phyloP scores from a whole-genome alignment of 2,329 filamentous ascomycete species.

The Chaetomium sp. region DNA sequence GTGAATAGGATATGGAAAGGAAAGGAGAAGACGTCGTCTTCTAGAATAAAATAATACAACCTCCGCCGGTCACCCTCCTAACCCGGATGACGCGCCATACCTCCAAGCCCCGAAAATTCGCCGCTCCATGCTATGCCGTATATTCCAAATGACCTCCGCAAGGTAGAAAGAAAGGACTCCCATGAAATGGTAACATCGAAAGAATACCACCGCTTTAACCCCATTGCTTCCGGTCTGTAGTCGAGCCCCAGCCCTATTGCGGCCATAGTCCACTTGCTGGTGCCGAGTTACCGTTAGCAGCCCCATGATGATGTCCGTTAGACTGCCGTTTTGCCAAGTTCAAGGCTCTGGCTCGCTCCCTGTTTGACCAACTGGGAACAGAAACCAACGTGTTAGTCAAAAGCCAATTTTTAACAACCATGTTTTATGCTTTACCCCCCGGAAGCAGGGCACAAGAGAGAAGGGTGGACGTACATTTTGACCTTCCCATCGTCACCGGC shows the following conservation, averaged over 20 bases:
- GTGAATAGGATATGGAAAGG: background rate
- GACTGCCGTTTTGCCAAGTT: conserved; percentile 14
- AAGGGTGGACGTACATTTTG: conserved; percentile 61
- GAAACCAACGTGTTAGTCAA: too few species aligned
- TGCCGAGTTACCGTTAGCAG: conserved; percentile 5
- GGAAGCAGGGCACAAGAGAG: too few species aligned
- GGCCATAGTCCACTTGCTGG: conserved; percentile 1
- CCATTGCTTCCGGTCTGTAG: background rate
- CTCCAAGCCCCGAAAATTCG: conserved; percentile 14
- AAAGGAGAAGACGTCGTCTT: background rate
- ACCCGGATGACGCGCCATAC: background rate
- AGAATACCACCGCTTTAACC: background rate
- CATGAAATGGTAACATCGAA: background rate
- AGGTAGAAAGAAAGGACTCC: background rate
- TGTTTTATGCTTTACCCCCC: too few species aligned
- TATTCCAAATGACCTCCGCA: conserved; percentile 7
- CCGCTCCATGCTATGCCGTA: conserved; percentile 15
- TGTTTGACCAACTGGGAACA: conserved; percentile 28
- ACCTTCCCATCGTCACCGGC: conserved; percentile 83
- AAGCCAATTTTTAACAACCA: too few species aligned
- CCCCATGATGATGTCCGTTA: conserved; percentile 5
- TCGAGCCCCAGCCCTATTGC: background rate
- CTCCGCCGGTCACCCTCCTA: too few species aligned
- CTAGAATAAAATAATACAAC: background rate
- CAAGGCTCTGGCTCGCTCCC: conserved; percentile 22